Percentiles rank a stretch among this genome's conserved stretches.
phyloP scores from a whole-genome alignment of 805 yeast genomes.

The Sugiyamaella smithiae region DNA sequence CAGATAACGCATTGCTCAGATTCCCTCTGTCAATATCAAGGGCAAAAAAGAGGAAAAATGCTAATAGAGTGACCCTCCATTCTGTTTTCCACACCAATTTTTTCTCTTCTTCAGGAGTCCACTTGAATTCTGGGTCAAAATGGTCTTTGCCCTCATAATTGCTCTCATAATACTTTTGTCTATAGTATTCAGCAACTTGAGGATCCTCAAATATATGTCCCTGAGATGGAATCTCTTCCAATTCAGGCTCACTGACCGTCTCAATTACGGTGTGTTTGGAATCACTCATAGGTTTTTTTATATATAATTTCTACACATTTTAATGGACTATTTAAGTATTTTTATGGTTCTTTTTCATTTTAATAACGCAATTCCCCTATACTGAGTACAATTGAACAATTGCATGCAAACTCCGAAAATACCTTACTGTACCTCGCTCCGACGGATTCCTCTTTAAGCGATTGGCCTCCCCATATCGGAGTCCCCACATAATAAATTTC shows the following conservation, averaged over 20 bases:
- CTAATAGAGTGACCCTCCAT: constrained; percentile 50
- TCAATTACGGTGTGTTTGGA: too few relatives aligned
- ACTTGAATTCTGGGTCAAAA: constrained; percentile 53
- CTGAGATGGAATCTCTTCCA: constrained; percentile 15
- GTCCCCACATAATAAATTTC: too few relatives aligned
- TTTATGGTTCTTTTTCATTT: too few relatives aligned
- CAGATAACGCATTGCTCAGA: constrained; percentile 54
- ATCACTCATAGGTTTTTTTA: too few relatives aligned
- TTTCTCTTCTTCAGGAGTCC: constrained; percentile 49
- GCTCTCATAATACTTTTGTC: constrained; percentile 41
- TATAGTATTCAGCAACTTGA: constrained; percentile 42
- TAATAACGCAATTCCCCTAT: too few relatives aligned
- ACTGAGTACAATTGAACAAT: too few relatives aligned
- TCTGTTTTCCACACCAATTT: constrained; percentile 50
- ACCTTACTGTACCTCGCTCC: too few relatives aligned
- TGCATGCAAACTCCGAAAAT: too few relatives aligned
- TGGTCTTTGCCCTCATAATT: constrained; percentile 53
- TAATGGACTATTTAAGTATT: too few relatives aligned
- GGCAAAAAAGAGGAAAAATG: constrained; percentile 54
- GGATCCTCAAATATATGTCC: constrained; percentile 40
- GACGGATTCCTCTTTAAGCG: too few relatives aligned
- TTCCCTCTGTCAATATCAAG: constrained; percentile 57
- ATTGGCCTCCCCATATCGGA: too few relatives aligned
- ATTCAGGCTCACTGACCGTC: constrained; percentile 26
- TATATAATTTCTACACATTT: too few relatives aligned